These are phyloP conservation scores for Hortiboletus campestris DNA, from an alignment of 768 basidiomycete genomes.

Conservation along the genomic window DNA sequence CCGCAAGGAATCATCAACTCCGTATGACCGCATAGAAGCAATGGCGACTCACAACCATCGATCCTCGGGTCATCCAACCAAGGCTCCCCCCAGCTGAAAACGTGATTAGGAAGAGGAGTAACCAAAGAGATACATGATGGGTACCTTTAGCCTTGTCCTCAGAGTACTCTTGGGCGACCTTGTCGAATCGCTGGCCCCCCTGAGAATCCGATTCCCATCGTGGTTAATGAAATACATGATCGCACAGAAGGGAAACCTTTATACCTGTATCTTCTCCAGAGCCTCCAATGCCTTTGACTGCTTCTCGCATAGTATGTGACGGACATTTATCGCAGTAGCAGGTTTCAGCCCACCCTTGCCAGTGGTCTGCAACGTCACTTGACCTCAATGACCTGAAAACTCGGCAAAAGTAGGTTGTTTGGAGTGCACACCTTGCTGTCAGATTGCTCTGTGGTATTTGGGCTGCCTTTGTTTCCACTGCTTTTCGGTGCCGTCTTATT, in stretches of 20 bases:
- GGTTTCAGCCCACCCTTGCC: constrained; percentile 69
- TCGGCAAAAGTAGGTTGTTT: neutral
- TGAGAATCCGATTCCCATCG: constrained; percentile 25
- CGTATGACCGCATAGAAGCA: neutral
- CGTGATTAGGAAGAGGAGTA: neutral
- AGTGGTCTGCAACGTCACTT: constrained; percentile 33
- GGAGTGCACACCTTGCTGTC: constrained; percentile 23
- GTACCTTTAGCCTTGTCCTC: constrained; percentile 88
- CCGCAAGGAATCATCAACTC: constrained; percentile 2
- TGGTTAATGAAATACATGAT: neutral
- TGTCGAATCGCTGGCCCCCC: constrained; percentile 83
- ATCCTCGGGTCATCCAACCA: constrained; percentile 84
- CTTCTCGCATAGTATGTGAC: constrained; percentile 88
- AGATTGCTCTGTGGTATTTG: constrained; percentile 17
- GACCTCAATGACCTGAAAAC: neutral
- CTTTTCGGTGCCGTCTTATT: constrained; percentile 26
- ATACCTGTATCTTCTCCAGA: constrained; percentile 73
- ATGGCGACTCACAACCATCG: constrained; percentile 63
- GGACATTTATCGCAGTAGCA: constrained; percentile 80
- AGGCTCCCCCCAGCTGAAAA: constrained; percentile 74
- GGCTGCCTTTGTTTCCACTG: constrained; percentile 17
- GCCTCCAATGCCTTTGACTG: constrained; percentile 79
- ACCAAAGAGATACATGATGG: neutral
- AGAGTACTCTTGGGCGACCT: constrained; percentile 86
- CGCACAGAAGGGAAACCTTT: neutral